Evolutionary conservation across 148 eudicot species (phyloP), one percentile per base, ranked within the genome.

Genomic region (Vaccinium myrtillus): DNA sequence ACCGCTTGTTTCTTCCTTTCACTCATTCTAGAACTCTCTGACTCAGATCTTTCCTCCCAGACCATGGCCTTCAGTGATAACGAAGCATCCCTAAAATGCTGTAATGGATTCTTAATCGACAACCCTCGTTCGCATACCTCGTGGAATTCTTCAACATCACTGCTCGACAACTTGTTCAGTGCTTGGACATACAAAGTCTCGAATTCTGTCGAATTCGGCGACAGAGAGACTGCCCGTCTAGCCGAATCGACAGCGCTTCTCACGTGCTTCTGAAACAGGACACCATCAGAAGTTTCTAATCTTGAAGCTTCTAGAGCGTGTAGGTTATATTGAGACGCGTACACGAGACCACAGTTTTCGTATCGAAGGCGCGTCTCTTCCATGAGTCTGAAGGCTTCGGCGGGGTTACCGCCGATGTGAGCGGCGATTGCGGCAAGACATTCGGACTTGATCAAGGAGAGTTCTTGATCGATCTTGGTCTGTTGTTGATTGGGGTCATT

Each of bases 401-500:
- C 27, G 70, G n/a, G 59, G 55, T 54, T 10, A 43, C 27, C 43
- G 6, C 0, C 54, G 54, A 8, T 4, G 32, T 15, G 6, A 79
- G 70, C 61, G 1, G 16, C 21, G 61, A 50, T 9, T 4, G 39
- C 59, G 39, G 36, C 36, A 2, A 0, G 9, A 23, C 39, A 77
- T 13, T 77, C 59, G 39, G 11, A 25, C 11, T 51, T 25, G 36
- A 77, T 51, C 10, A 19, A 18, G 23, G n/a, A 30, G 14, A 7
- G 25, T 12, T 4, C 5, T 15, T 58, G 11, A 39, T 39, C 43
- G 43, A 39, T 39, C 43, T 78, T 25, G 61, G 43, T 78, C 61
- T 78, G 80, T 78, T 78, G 46, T 78, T 78, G 39, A 78, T n/a
- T 25, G n/a, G n/a, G 27, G 8, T 63, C 23, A 39, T 39, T 39